These are phyloP conservation scores for Calonectria montana DNA, from an alignment of 2,329 filamentous ascomycete genomes.

Conservation along the genomic window DNA sequence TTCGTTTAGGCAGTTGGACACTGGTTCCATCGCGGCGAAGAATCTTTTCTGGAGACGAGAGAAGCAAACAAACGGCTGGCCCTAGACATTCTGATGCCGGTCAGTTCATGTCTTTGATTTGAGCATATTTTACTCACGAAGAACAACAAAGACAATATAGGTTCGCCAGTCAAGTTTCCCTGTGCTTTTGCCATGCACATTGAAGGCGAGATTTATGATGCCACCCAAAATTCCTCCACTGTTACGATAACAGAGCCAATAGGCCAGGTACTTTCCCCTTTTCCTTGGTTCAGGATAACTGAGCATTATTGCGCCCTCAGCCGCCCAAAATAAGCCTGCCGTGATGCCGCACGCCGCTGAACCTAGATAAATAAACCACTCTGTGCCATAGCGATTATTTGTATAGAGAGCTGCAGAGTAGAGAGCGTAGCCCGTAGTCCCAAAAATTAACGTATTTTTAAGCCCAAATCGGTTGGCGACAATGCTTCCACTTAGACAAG, in stretches of 20 bases:
- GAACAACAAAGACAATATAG: constrained; percentile 31
- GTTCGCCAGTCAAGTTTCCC: constrained; percentile 33
- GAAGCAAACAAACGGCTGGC: neutral
- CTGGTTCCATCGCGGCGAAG: constrained; percentile 1
- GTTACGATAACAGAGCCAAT: constrained; percentile 21
- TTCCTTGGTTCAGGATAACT: constrained; percentile 55
- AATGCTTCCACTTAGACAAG: constrained; percentile 8
- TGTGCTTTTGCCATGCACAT: constrained; percentile 38
- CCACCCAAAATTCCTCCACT: constrained; percentile 15
- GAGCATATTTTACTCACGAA: constrained; percentile 1
- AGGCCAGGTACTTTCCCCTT: constrained; percentile 13
- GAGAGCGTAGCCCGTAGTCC: constrained; percentile 57
- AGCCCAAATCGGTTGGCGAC: constrained; percentile 15
- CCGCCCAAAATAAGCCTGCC: constrained; percentile 63
- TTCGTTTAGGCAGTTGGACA: neutral
- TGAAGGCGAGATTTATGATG: constrained; percentile 58
- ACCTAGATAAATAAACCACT: constrained; percentile 64
- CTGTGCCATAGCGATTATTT: constrained; percentile 63
- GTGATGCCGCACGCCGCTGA: constrained; percentile 60
- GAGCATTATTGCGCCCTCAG: constrained; percentile 62
- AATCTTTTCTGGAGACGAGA: constrained; percentile 17
- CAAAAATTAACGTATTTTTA: constrained; percentile 4
- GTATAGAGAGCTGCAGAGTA: constrained; percentile 61
- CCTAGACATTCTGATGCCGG: neutral
- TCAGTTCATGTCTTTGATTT: neutral